Conservation (phyloP, 306 rosid species). For the Fragaria iinumae region DNA sequence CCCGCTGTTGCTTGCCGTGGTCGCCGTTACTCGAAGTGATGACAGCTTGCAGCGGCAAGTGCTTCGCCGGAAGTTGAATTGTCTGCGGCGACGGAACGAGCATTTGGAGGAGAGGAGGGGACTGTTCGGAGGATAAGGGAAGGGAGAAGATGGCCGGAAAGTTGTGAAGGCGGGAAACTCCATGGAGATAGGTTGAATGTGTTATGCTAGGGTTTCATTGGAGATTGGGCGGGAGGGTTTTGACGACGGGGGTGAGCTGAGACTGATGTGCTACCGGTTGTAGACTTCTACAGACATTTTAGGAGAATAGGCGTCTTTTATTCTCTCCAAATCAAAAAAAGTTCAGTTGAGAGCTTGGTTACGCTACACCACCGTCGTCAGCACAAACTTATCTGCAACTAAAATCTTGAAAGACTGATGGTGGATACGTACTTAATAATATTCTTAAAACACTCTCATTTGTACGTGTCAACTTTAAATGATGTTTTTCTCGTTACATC, state of each 20-base stretch:
- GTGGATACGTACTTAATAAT: too few species aligned
- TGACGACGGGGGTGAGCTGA: neutral
- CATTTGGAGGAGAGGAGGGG: slow-evolving; percentile 26
- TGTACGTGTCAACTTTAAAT: too few species aligned
- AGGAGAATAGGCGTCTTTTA: too few species aligned
- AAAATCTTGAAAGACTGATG: too few species aligned
- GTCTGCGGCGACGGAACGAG: slow-evolving; percentile 20
- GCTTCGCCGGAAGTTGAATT: slow-evolving; percentile 21
- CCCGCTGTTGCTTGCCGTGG: slow-evolving; percentile 25
- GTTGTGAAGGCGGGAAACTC: slow-evolving; percentile 43
- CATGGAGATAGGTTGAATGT: slow-evolving; percentile 22
- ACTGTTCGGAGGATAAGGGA: slow-evolving; percentile 40
- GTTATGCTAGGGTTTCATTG: neutral
- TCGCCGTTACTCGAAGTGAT: slow-evolving; percentile 31
- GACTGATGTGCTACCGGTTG: neutral
- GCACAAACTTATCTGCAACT: too few species aligned
- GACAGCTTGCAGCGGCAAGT: slow-evolving; percentile 24
- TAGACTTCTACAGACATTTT: neutral
- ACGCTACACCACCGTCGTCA: too few species aligned
- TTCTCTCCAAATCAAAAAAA: too few species aligned
- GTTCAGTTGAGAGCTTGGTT: too few species aligned
- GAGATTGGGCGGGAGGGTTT: slow-evolving; percentile 13
- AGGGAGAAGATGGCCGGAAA: slow-evolving; percentile 34
- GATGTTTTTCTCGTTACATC: too few species aligned
- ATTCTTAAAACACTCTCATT: too few species aligned